Conservation (phyloP, 2,329 filamentous ascomycete genomes). For the Cryphonectria nitschkei region DNA sequence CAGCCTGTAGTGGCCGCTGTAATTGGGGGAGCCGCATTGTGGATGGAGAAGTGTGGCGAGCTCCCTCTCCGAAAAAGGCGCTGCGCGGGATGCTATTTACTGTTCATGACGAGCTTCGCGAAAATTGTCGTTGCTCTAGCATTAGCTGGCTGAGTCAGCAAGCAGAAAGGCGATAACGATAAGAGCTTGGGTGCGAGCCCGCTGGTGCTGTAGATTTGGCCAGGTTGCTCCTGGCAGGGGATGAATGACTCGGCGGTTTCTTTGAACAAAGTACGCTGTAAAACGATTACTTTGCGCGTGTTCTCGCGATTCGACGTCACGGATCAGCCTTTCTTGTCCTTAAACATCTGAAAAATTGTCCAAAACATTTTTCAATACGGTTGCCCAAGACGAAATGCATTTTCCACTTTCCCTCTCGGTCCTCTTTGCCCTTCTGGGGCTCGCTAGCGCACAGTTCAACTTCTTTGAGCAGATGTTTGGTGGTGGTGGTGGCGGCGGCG, state of each 20-base stretch:
- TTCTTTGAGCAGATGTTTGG: conserved; percentile 99
- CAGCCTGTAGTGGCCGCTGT: conserved; percentile 47
- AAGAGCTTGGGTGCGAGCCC: conserved; percentile 6
- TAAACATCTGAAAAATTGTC: neutral
- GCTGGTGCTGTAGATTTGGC: conserved; percentile 18
- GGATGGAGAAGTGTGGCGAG: conserved; percentile 29
- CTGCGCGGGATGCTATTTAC: conserved; percentile 9
- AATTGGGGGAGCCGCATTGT: conserved; percentile 49
- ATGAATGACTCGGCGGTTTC: neutral
- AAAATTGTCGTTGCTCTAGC: conserved; percentile 18
- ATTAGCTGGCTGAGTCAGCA: conserved; percentile 26
- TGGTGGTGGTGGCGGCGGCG: conserved; percentile 54
- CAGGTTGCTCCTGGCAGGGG: conserved; percentile 21
- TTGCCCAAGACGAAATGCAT: conserved; percentile 33
- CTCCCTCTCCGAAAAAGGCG: conserved; percentile 16
- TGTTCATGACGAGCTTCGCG: conserved; percentile 6
- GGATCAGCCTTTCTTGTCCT: neutral
- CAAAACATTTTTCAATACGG: neutral
- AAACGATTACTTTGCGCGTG: neutral
- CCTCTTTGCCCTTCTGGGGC: conserved; percentile 62
- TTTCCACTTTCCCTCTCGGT: conserved; percentile 40
- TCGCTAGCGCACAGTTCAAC: conserved; percentile 80
- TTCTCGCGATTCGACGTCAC: neutral
- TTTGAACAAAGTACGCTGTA: neutral
- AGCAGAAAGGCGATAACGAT: conserved; percentile 19